phyloP scores from a whole-genome alignment of 176 grass and related monocot species.

The Lolium rigidum region DNA sequence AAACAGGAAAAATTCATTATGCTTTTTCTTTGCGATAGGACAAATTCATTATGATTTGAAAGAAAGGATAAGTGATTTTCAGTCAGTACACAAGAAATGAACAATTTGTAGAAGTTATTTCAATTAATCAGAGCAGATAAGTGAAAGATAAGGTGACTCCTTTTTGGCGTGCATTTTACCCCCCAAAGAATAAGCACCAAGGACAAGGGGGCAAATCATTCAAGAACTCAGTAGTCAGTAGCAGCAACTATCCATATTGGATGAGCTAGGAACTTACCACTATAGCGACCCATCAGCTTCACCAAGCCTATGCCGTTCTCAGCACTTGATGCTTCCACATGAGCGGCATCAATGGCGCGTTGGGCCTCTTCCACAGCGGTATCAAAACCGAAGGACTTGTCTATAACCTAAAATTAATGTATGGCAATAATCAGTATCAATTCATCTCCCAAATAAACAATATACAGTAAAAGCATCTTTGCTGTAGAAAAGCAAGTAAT shows the following conservation, averaged over 20 bases:
- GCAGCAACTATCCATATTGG: background rate
- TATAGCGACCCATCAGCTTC: constrained; percentile 96
- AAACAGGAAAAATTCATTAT: background rate
- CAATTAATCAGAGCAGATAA: constrained; percentile 7
- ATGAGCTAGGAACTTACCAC: constrained; percentile 66
- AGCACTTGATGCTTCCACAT: constrained; percentile 93
- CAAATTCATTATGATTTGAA: background rate
- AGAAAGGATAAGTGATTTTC: constrained; percentile 6
- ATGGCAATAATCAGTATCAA: constrained; percentile 27
- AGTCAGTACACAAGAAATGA: constrained; percentile 16
- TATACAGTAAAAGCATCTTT: constrained; percentile 5
- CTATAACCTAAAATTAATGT: constrained; percentile 68
- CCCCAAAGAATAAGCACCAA: background rate
- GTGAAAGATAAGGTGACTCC: background rate
- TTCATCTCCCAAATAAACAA: background rate
- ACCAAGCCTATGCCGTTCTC: constrained; percentile 96
- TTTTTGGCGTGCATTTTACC: background rate
- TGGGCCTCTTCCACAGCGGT: constrained; percentile 94
- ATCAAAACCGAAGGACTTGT: constrained; percentile 99
- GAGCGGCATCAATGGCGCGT: constrained; percentile 86
- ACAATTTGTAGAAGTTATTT: background rate
- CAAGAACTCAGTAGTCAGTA: background rate
- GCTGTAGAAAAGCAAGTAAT: background rate
- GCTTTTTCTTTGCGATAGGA: background rate
- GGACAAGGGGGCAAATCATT: background rate